phyloP scores from a whole-genome alignment of 2,329 filamentous ascomycete species.

The Paraconiothyrium brasiliense region DNA sequence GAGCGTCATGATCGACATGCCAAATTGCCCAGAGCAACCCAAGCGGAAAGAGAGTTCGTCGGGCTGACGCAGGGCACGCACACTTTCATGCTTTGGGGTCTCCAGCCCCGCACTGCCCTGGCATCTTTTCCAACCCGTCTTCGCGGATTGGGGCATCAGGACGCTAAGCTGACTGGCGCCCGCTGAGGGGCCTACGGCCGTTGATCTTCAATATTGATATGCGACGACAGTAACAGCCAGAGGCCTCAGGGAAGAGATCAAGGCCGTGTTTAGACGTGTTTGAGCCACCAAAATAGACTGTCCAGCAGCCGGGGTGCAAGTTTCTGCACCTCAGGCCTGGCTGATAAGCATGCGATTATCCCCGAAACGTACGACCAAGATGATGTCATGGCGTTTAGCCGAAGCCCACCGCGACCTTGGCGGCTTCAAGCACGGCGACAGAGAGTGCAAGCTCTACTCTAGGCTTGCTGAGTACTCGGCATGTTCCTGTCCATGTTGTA shows the following conservation, averaged over 20 bases:
- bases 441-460: not conserved
- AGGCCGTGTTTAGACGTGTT: not conserved
- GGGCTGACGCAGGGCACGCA: conserved; percentile 12
- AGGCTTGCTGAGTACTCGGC: not conserved
- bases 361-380: not conserved
- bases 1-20: conserved; percentile 20
- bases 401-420: conserved; percentile 3
- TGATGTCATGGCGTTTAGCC: conserved; percentile 10
- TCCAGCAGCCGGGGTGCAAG: not conserved
- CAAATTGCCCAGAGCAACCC: not conserved
- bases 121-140: not conserved
- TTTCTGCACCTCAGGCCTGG: not conserved
- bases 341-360: not conserved
- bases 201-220: conserved; percentile 12
- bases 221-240: conserved; percentile 17
- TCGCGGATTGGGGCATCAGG: conserved; percentile 14
- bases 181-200: conserved; percentile 14
- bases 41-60: conserved; percentile 11
- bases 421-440: not conserved
- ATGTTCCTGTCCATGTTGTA: not conserved
- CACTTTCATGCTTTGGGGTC: conserved; percentile 15
- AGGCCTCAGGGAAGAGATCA: not conserved
- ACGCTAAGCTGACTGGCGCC: conserved; percentile 13
- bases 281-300: conserved; percentile 2
- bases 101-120: conserved; percentile 11